Conservation (phyloP, 2,329 filamentous ascomycete species). For the Chaetoscypha palmicola region DNA sequence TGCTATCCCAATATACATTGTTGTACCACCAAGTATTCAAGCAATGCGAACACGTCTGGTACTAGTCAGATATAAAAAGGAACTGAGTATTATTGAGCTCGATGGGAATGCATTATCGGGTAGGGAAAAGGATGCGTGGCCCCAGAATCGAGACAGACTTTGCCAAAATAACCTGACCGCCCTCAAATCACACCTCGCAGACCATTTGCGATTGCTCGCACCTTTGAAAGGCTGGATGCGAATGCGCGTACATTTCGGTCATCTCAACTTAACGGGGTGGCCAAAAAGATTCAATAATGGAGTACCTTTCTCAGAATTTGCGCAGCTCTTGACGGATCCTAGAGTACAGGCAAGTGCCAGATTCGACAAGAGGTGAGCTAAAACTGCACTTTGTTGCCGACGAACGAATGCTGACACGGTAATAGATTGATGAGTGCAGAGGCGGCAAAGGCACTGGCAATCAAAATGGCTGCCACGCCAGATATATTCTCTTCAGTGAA, state of each 20-base stretch:
- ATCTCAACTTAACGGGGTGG: constrained; percentile 20
- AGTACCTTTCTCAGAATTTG: constrained; percentile 19
- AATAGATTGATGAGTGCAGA: not conserved
- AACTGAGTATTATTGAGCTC: constrained; percentile 14
- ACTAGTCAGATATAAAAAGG: constrained; percentile 5
- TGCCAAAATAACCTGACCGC: constrained; percentile 10
- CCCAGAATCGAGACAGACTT: constrained; percentile 7
- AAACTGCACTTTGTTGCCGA: not conserved
- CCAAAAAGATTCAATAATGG: constrained; percentile 14
- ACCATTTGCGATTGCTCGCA: constrained; percentile 18
- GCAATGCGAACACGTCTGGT: constrained; percentile 11
- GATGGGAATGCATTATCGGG: constrained; percentile 11
- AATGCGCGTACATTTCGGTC: constrained; percentile 30
- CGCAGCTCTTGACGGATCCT: constrained; percentile 22
- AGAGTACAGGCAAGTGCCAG: constrained; percentile 13
- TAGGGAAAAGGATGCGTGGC: constrained; percentile 17
- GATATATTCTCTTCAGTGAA: not conserved
- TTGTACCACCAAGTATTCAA: constrained; percentile 20
- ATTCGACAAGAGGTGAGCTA: constrained; percentile 27
- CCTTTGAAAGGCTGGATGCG: constrained; percentile 25
- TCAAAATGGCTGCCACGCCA: not conserved
- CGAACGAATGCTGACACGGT: not conserved
- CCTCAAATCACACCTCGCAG: constrained; percentile 18
- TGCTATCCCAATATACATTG: constrained; percentile 20
- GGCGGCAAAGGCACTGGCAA: not conserved